Evolutionary conservation across 495 filamentous ascomycete species (phyloP).

Genomic region (Trichoderma orchidacearum): DNA sequence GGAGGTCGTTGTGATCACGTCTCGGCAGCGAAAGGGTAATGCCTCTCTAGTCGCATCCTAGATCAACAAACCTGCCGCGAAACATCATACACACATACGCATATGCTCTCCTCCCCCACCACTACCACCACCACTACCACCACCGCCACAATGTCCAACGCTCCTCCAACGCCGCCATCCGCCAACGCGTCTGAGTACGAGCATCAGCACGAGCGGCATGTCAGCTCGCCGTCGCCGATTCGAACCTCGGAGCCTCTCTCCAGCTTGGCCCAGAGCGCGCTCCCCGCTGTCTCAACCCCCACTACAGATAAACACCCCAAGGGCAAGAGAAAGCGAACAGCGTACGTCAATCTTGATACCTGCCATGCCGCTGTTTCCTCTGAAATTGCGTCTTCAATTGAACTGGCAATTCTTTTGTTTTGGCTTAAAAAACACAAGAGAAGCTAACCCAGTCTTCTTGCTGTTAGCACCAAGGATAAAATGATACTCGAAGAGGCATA

Average conservation of each 20-base stretch:
- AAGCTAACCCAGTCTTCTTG: slow-evolving; percentile 3
- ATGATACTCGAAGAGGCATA: slow-evolving; percentile 83
- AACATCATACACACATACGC: neutral
- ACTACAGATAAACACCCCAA: slow-evolving; percentile 25
- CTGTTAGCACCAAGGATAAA: slow-evolving; percentile 68
- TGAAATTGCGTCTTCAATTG: no score
- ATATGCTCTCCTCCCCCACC: no score
- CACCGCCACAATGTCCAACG: neutral
- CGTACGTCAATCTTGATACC: slow-evolving; percentile 21
- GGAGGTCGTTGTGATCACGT: neutral
- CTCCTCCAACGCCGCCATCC: neutral
- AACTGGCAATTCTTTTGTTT: no score
- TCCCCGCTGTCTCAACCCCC: neutral
- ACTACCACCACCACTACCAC: neutral
- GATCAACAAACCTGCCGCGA: neutral
- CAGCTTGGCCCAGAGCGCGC: neutral
- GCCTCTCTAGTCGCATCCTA: neutral
- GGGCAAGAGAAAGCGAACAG: slow-evolving; percentile 41
- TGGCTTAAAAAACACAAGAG: neutral
- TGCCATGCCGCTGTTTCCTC: neutral
- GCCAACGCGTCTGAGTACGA: neutral
- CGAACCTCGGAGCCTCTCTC: neutral
- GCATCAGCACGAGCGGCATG: neutral
- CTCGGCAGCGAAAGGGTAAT: neutral
- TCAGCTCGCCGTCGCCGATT: neutral